Percentiles rank a stretch among this genome's conserved stretches.
Evolutionary conservation across 108 stramenopile genomes (phyloP).

Genomic region (Skeletonema costatum): DNA sequence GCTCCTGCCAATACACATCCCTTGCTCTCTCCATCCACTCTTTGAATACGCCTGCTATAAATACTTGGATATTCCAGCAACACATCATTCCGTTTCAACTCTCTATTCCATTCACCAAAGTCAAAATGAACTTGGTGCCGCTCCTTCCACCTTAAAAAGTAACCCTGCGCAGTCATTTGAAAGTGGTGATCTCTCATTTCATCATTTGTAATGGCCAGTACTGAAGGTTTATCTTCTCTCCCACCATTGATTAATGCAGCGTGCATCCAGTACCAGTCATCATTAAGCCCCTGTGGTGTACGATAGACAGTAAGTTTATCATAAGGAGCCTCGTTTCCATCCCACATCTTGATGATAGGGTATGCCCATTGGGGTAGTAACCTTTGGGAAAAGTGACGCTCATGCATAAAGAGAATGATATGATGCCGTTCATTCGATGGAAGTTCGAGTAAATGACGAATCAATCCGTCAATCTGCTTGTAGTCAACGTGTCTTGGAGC

Average conservation of each 20-base stretch:
- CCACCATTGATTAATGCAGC: slow-evolving; percentile 71
- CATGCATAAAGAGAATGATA: slow-evolving; percentile 80
- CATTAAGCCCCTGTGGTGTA: slow-evolving; percentile 87
- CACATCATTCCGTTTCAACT: slow-evolving; percentile 22
- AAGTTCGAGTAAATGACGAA: slow-evolving; percentile 59
- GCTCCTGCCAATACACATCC: slow-evolving; percentile 5
- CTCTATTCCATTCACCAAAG: slow-evolving; percentile 59
- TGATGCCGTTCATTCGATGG: slow-evolving; percentile 2
- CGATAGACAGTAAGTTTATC: slow-evolving; percentile 60
- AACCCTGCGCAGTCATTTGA: slow-evolving; percentile 88
- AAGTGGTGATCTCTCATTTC: slow-evolving; percentile 99
- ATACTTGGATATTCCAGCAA: slow-evolving; percentile 62
- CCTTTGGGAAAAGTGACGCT: slow-evolving; percentile 71
- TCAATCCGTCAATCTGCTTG: slow-evolving; percentile 89
- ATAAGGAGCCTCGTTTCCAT: slow-evolving; percentile 29
- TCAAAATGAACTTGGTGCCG: slow-evolving; percentile 88
- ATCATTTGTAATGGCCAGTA: slow-evolving; percentile 94
- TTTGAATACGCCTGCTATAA: slow-evolving; percentile 84
- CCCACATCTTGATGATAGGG: slow-evolving; percentile 58
- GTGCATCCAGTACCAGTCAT: slow-evolving; percentile 99
- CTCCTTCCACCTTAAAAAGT: slow-evolving; percentile 97
- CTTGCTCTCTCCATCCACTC: slow-evolving; percentile 22
- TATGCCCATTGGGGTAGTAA: slow-evolving; percentile 58
- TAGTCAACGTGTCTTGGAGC: slow-evolving; percentile 92
- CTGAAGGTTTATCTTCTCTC: slow-evolving; percentile 34